Percentiles rank a stretch among this genome's conserved stretches.
Conservation (phyloP, 2,329 filamentous ascomycete genomes). For the Phialemoniopsis sp. region DNA sequence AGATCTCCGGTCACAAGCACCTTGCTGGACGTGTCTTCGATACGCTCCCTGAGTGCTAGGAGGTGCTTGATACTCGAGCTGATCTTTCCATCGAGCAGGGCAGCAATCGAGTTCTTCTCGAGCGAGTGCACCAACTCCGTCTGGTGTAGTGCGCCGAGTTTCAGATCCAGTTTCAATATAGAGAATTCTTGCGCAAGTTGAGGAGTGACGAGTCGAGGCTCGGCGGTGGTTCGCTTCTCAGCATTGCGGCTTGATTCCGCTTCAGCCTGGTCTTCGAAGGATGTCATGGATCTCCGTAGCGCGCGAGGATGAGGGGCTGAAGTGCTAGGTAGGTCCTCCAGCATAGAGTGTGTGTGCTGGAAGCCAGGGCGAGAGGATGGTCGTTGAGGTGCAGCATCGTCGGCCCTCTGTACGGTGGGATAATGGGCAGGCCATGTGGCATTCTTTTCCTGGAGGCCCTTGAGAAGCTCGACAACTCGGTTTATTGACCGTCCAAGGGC, state of each 20-base stretch:
- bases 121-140: conserved; percentile 90
- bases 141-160: conserved; percentile 81
- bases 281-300: conserved; percentile 69
- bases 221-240: conserved; percentile 53
- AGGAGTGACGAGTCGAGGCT: conserved; percentile 82
- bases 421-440: conserved; percentile 92
- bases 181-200: conserved; percentile 96
- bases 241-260: conserved; percentile 71
- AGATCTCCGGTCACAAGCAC: conserved; percentile 93
- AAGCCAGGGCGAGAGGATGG: conserved; percentile 58
- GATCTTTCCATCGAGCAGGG: conserved; percentile 89
- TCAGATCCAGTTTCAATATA: conserved; percentile 89
- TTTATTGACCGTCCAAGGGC: conserved; percentile 85
- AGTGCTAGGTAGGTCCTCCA: conserved; percentile 37
- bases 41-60: conserved; percentile 79
- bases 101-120: conserved; percentile 86
- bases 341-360: conserved; percentile 58
- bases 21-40: conserved; percentile 96
- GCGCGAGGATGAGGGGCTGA: conserved; percentile 39
- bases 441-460: conserved; percentile 82
- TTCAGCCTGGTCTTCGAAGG: conserved; percentile 52
- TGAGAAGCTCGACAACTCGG: conserved; percentile 78
- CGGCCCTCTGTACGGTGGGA: conserved; percentile 70
- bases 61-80: conserved; percentile 90
- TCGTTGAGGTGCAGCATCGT: conserved; percentile 33